Evolutionary conservation across 179 eudicot species (phyloP).

Genomic region (Camellia oleifera): DNA sequence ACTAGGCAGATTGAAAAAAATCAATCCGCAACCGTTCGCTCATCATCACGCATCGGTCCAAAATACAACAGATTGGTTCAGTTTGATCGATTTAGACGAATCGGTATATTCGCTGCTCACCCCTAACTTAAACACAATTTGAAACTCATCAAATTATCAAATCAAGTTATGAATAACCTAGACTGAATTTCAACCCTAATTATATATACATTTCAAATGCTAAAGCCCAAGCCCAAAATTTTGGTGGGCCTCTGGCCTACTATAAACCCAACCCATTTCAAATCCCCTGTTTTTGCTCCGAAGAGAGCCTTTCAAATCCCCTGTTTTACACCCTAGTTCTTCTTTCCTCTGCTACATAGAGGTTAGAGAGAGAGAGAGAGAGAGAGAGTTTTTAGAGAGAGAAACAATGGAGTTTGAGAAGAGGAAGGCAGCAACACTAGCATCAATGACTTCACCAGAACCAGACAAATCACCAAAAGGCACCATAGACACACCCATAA

Average conservation of each 20-base stretch:
- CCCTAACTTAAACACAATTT: too few relatives aligned
- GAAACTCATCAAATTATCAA: neutral
- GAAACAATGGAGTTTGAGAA: slow-evolving; percentile 70
- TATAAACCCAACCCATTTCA: neutral
- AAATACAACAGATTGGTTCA: too few relatives aligned
- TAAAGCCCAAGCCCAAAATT: neutral
- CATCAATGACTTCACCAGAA: slow-evolving; percentile 52
- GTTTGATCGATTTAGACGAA: too few relatives aligned
- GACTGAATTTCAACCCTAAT: neutral
- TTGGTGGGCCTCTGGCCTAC: neutral
- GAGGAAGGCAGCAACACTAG: slow-evolving; percentile 65
- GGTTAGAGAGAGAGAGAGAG: neutral
- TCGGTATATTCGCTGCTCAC: too few relatives aligned
- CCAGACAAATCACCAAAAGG: slow-evolving; percentile 90
- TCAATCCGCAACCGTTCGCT: too few relatives aligned
- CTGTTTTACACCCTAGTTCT: too few relatives aligned
- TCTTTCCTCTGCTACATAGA: too few relatives aligned
- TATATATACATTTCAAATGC: neutral
- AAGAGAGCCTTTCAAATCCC: neutral
- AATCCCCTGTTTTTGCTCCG: neutral
- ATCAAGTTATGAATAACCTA: neutral
- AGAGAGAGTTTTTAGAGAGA: neutral
- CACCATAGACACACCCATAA: slow-evolving; percentile 59
- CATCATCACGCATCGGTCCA: too few relatives aligned
- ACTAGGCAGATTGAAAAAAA: too few relatives aligned